A percentile compares a stretch with the other conserved stretches of the same genome.
Evolutionary conservation across 1,139 yeast species (phyloP).

Genomic region (Zygotorulaspora mrakii): DNA sequence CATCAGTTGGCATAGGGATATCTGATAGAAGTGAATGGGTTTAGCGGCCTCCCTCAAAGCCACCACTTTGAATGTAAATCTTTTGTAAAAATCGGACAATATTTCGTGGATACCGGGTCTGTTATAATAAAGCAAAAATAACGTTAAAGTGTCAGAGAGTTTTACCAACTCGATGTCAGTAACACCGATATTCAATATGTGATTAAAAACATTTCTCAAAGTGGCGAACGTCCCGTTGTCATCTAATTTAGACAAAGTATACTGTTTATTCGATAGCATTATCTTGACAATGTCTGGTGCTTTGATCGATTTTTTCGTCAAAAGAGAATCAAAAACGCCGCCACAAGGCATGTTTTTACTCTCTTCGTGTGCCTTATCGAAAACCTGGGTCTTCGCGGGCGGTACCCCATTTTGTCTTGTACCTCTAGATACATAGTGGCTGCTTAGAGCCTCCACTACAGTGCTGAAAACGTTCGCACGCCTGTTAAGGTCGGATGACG

Average conservation of each 20-base stretch:
- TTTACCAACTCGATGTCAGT: conserved; percentile 27
- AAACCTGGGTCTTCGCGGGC: neutral
- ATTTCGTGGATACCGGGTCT: conserved; percentile 19
- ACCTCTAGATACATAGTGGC: conserved; percentile 9
- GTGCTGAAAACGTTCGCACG: conserved; percentile 24
- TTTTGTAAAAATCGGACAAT: conserved; percentile 27
- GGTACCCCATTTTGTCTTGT: neutral
- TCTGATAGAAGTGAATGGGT: conserved; percentile 34
- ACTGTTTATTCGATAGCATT: conserved; percentile 16
- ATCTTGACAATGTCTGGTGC: conserved; percentile 23
- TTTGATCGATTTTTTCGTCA: conserved; percentile 11
- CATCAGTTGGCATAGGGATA: conserved; percentile 32
- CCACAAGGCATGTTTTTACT: conserved; percentile 1
- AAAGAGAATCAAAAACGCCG: conserved; percentile 17
- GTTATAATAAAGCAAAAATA: conserved; percentile 24
- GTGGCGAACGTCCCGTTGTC: conserved; percentile 11
- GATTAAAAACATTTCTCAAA: conserved; percentile 20
- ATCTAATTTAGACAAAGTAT: conserved; percentile 24
- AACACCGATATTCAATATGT: conserved; percentile 27
- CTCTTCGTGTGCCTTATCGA: neutral
- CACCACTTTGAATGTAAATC: conserved; percentile 29
- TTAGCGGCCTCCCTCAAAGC: conserved; percentile 26
- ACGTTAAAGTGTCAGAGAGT: conserved; percentile 15
- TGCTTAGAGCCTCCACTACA: conserved; percentile 27
- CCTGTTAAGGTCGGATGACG: conserved; percentile 12